Evolutionary conservation across 2,329 filamentous ascomycete genomes (phyloP).

Genomic region (Aspergillus eucalypticola): DNA sequence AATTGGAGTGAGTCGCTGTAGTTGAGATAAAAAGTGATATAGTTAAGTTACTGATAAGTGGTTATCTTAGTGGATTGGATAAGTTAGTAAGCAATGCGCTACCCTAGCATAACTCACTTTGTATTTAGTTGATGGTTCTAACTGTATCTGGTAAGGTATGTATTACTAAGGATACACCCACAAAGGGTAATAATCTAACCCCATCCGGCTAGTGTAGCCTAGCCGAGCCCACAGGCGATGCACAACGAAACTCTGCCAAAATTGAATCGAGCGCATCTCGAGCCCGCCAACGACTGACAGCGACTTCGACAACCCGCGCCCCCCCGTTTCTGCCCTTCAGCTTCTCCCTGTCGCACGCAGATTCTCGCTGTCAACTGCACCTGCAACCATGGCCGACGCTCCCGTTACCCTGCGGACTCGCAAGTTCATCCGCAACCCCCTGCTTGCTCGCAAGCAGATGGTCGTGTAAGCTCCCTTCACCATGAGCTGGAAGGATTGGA

Average conservation of each 20-base stretch:
- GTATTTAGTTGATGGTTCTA: neutral
- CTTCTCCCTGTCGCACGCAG: conserved; percentile 31
- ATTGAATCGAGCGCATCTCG: conserved; percentile 35
- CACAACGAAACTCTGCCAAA: conserved; percentile 24
- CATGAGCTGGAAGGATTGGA: conserved; percentile 2
- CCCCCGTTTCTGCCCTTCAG: conserved; percentile 26
- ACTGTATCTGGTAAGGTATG: neutral
- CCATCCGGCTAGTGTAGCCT: conserved; percentile 36
- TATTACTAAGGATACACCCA: neutral
- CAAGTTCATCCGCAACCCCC: conserved; percentile 99
- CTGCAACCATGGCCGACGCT: conserved; percentile 79
- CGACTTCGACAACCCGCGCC: conserved; percentile 30
- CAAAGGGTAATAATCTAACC: conserved; percentile 4
- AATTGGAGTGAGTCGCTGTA: neutral
- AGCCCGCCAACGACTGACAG: conserved; percentile 35
- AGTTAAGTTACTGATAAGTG: too few species aligned
- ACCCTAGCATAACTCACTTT: neutral
- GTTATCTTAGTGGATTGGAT: too few species aligned
- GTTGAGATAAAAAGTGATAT: too few species aligned
- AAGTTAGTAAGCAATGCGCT: neutral
- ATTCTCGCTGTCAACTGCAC: conserved; percentile 36
- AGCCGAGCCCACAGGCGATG: conserved; percentile 45
- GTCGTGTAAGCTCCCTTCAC: conserved; percentile 76
- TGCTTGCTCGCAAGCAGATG: conserved; percentile 99
- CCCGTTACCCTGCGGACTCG: conserved; percentile 89